Conservation (phyloP, 345 rosid species). For the Zanthoxylum bungeanum region DNA sequence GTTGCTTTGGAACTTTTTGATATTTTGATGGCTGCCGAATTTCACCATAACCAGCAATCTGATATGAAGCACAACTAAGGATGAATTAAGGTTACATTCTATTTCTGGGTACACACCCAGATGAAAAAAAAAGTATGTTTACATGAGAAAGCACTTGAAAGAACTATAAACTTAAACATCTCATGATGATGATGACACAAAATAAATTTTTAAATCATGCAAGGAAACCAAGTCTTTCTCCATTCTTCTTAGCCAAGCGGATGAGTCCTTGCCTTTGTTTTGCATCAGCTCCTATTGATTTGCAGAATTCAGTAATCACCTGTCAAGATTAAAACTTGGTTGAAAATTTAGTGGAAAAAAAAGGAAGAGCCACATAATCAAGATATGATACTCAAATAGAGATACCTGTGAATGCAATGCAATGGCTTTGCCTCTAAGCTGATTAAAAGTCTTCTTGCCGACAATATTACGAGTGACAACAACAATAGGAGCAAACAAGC, state of each 20-base stretch:
- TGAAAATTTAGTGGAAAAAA: background rate
- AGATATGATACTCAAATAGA: background rate
- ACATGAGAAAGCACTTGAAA: conserved; percentile 5
- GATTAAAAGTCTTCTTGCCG: conserved; percentile 90
- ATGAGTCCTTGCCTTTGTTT: conserved; percentile 97
- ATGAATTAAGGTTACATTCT: conserved; percentile 12
- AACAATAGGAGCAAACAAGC: conserved; percentile 78
- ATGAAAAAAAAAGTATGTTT: conserved; percentile 13
- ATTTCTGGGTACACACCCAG: conserved; percentile 6
- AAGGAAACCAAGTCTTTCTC: conserved; percentile 91
- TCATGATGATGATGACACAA: conserved; percentile 3
- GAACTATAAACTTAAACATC: conserved; percentile 11
- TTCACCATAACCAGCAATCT: background rate
- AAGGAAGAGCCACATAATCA: background rate
- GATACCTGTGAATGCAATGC: conserved; percentile 94
- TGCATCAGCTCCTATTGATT: conserved; percentile 91
- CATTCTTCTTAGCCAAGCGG: conserved; percentile 95
- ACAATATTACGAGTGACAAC: conserved; percentile 64
- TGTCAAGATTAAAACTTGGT: conserved; percentile 19
- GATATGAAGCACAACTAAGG: background rate
- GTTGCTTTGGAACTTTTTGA: background rate
- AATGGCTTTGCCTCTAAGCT: conserved; percentile 93
- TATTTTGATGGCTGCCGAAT: background rate
- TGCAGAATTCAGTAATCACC: conserved; percentile 96
- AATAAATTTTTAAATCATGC: conserved; percentile 36